phyloP scores from a whole-genome alignment of 2,329 filamentous ascomycete species.

The Ceratocystis papillata region DNA sequence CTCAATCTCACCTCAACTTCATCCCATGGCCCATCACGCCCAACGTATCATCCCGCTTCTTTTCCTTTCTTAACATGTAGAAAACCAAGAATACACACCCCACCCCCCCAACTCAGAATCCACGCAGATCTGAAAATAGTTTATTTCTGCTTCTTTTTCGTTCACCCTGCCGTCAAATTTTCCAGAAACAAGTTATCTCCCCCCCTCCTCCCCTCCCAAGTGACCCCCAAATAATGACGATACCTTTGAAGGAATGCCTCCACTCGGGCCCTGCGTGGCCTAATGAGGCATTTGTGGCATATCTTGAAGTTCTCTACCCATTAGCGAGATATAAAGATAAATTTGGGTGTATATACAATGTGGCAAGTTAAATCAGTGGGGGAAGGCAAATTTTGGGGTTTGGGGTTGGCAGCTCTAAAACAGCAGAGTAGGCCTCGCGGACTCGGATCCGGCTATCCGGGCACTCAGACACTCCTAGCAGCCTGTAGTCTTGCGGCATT shows the following conservation, averaged over 20 bases:
- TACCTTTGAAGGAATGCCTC: background rate
- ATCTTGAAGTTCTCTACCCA: background rate
- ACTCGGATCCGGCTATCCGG: background rate
- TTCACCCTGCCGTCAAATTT: background rate
- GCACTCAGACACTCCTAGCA: background rate
- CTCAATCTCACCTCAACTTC: background rate
- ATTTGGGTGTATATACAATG: background rate
- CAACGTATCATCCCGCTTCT: background rate
- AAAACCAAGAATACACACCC: background rate
- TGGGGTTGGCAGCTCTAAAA: background rate
- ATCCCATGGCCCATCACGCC: background rate
- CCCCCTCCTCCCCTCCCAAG: background rate
- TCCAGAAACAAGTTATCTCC: background rate
- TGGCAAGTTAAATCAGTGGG: background rate
- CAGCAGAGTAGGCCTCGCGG: background rate
- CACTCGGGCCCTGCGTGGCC: background rate
- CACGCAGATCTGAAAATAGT: background rate
- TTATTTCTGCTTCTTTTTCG: background rate
- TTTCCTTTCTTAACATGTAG: background rate
- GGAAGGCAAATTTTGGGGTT: background rate
- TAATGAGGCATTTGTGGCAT: conserved; percentile 7
- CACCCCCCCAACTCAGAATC: background rate
- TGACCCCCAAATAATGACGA: conserved; percentile 11
- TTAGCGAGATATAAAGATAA: conserved; percentile 5
- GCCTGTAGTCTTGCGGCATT: background rate